These are phyloP conservation scores for Plectranthus barbatus DNA, from an alignment of 257 asterid species.

Conservation along the genomic window DNA sequence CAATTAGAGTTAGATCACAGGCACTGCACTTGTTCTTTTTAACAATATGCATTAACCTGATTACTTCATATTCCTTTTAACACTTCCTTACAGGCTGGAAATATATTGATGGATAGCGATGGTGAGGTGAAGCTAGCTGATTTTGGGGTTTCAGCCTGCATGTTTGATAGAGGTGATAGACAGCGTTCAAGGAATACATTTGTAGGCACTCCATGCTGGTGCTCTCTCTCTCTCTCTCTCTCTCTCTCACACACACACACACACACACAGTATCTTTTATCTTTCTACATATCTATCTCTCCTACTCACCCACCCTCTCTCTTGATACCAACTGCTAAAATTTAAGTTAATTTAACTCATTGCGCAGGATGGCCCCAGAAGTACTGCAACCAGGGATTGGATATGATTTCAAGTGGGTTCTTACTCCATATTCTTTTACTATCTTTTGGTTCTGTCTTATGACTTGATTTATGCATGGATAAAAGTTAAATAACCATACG, in stretches of 20 bases:
- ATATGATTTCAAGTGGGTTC: constrained; percentile 92
- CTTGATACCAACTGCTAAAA: no score
- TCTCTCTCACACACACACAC: background rate
- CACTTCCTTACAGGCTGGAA: constrained; percentile 71
- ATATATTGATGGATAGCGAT: constrained; percentile 73
- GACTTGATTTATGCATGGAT: constrained; percentile 3
- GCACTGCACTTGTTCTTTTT: constrained; percentile 4
- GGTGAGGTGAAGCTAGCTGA: constrained; percentile 97
- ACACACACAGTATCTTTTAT: background rate
- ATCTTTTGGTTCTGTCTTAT: constrained; percentile 5
- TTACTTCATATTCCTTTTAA: constrained; percentile 5
- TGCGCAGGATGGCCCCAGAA: constrained; percentile 98
- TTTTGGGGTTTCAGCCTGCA: constrained; percentile 95
- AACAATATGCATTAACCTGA: constrained; percentile 3
- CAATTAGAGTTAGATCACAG: background rate
- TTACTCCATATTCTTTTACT: constrained; percentile 10
- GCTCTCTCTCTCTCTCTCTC: constrained; percentile 9
- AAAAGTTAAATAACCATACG: constrained; percentile 7
- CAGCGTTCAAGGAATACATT: constrained; percentile 96
- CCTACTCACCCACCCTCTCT: no score
- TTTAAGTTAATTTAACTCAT: background rate
- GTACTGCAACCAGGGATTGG: constrained; percentile 99
- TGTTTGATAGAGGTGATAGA: constrained; percentile 97
- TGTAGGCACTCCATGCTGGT: constrained; percentile 99
- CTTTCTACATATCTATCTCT: no score